Evolutionary conservation across 306 rosid genomes (phyloP).

Genomic region (Rosa persica): DNA sequence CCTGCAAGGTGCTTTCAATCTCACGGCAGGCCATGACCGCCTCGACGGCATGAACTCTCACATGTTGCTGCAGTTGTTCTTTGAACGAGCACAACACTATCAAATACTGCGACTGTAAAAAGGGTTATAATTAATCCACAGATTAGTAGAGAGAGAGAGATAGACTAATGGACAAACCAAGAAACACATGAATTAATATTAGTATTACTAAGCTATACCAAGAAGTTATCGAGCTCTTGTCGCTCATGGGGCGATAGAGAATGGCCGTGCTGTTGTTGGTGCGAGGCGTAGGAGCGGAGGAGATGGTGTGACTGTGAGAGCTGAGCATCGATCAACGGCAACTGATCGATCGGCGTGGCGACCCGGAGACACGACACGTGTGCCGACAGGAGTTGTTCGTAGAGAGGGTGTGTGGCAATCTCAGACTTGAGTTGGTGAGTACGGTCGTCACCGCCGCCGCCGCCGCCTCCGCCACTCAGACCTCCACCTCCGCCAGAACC

Average conservation of each 20-base stretch:
- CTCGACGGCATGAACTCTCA: slow-evolving; percentile 95
- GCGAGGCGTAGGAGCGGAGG: slow-evolving; percentile 66
- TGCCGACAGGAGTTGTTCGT: slow-evolving; percentile 78
- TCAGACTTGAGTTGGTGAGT: slow-evolving; percentile 70
- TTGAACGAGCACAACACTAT: slow-evolving; percentile 76
- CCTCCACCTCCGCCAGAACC: slow-evolving; percentile 34
- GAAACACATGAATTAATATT: background rate
- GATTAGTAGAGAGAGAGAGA: background rate
- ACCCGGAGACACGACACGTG: slow-evolving; percentile 90
- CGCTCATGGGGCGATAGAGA: slow-evolving; percentile 77
- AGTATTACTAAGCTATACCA: slow-evolving; percentile 34
- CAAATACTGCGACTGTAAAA: slow-evolving; percentile 78
- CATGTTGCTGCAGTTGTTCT: slow-evolving; percentile 98
- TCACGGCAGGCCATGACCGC: slow-evolving; percentile 99
- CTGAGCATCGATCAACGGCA: slow-evolving; percentile 91
- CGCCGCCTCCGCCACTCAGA: slow-evolving; percentile 29
- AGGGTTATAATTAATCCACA: background rate
- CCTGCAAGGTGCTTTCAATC: slow-evolving; percentile 87
- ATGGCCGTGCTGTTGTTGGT: slow-evolving; percentile 49
- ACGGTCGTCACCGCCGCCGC: slow-evolving; percentile 37
- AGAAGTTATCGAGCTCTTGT: slow-evolving; percentile 86
- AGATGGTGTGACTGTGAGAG: slow-evolving; percentile 80
- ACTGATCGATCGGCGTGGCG: slow-evolving; percentile 94
- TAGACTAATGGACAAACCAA: background rate
- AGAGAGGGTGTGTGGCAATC: slow-evolving; percentile 83